Percentiles rank a stretch among this genome's conserved stretches.
Conservation (phyloP, 2,329 filamentous ascomycete species). For the Dothiorella sarmentorum region DNA sequence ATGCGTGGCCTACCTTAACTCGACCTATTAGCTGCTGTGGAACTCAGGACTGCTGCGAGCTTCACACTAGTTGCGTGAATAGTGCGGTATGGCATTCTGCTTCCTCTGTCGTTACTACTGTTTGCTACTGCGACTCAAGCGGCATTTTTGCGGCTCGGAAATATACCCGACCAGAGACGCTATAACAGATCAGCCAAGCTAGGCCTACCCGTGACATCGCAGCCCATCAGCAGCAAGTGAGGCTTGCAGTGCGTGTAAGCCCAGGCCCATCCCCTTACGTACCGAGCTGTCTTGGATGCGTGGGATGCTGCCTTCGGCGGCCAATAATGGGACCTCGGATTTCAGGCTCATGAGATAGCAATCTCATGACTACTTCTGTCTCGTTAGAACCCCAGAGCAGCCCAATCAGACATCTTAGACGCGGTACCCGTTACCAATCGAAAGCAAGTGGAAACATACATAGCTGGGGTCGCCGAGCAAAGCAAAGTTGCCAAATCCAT, state of each 20-base stretch:
- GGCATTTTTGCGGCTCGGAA: slow-evolving; percentile 2
- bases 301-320: neutral
- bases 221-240: neutral
- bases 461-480: neutral
- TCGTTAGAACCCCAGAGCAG: neutral
- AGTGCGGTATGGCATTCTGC: neutral
- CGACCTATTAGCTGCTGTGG: neutral
- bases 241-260: neutral
- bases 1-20: slow-evolving; percentile 2
- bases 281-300: neutral
- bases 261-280: neutral
- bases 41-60: neutral
- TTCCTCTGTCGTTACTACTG: neutral
- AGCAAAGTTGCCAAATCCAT: slow-evolving; percentile 3
- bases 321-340: neutral
- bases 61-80: neutral
- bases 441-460: neutral
- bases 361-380: neutral
- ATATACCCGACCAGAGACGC: neutral
- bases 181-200: neutral
- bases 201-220: neutral
- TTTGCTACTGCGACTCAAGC: slow-evolving; percentile 1
- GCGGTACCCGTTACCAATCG: neutral
- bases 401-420: neutral
- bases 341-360: neutral